Evolutionary conservation across 768 basidiomycete genomes (phyloP).

Genomic region (Crepidotus variabilis): DNA sequence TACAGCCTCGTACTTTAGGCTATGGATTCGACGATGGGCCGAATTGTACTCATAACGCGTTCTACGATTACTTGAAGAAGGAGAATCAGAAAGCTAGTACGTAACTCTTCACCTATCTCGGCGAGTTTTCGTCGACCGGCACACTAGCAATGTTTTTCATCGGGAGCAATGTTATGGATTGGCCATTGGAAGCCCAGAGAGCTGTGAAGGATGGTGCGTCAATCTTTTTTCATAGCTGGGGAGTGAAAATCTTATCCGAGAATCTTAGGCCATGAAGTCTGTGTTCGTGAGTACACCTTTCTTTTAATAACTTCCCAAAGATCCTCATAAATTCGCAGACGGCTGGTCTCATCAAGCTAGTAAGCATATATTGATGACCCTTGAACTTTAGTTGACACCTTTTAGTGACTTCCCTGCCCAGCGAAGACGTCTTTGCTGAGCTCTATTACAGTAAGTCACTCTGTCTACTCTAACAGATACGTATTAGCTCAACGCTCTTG

Average conservation of each 20-base stretch:
- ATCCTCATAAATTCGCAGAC: constrained; percentile 26
- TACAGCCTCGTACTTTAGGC: constrained; percentile 51
- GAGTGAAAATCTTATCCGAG: neutral
- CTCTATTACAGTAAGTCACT: constrained; percentile 61
- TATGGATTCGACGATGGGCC: constrained; percentile 67
- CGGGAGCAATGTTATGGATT: constrained; percentile 53
- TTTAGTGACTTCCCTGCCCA: constrained; percentile 56
- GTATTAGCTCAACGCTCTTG: constrained; percentile 10
- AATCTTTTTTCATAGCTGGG: neutral
- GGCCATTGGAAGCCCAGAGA: constrained; percentile 53
- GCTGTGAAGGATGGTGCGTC: constrained; percentile 44
- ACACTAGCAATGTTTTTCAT: constrained; percentile 56
- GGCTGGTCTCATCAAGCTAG: constrained; percentile 57
- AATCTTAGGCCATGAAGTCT: constrained; percentile 51
- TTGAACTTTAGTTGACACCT: no score
- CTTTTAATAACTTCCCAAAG: neutral
- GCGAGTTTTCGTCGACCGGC: neutral
- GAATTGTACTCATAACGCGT: constrained; percentile 60
- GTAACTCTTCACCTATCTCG: constrained; percentile 16
- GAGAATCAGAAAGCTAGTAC: constrained; percentile 60
- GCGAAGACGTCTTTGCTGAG: constrained; percentile 70
- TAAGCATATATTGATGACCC: constrained; percentile 18
- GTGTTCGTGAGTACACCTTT: constrained; percentile 43
- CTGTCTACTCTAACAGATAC: constrained; percentile 6
- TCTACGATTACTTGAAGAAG: constrained; percentile 49